Percentiles rank a stretch among this genome's conserved stretches.
Evolutionary conservation across 345 rosid species (phyloP).

Genomic region (Eucalyptus tenuipes): DNA sequence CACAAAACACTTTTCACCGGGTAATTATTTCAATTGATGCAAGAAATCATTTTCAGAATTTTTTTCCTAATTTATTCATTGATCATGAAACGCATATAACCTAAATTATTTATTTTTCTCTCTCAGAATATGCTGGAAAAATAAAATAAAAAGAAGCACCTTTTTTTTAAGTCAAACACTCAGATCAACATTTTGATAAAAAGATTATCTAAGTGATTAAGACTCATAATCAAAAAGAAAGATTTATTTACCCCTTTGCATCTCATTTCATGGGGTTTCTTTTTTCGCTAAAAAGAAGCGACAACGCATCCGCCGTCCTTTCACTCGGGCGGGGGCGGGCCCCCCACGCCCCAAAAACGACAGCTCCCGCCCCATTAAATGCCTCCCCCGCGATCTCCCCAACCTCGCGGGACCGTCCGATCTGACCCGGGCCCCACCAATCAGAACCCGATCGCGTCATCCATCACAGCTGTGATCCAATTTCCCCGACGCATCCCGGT

Average conservation of each 20-base stretch:
- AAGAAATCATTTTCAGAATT: accelerated
- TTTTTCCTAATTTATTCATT: accelerated
- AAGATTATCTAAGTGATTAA: not conserved
- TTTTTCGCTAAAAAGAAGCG: not conserved
- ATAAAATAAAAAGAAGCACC: not conserved
- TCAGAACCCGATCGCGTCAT: not conserved
- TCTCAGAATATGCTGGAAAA: not conserved
- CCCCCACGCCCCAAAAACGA: not conserved
- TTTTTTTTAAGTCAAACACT: not conserved
- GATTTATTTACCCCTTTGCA: not conserved
- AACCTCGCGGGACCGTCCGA: not conserved
- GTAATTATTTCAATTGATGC: accelerated
- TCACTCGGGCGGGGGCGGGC: not conserved
- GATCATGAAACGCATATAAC: accelerated
- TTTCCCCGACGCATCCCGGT: not conserved
- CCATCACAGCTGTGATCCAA: not conserved
- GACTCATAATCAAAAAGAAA: not conserved
- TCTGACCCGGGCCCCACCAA: not conserved
- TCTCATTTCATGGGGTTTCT: not conserved
- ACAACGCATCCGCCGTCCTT: not conserved
- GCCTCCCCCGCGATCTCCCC: not conserved
- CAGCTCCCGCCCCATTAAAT: not conserved
- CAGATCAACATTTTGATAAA: not conserved
- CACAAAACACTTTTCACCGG: accelerated
- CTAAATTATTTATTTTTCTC: not conserved